These are phyloP conservation scores for Cystobasidiaceae sp. DNA, from an alignment of 1,284 basidiomycete genomes.

Conservation along the genomic window DNA sequence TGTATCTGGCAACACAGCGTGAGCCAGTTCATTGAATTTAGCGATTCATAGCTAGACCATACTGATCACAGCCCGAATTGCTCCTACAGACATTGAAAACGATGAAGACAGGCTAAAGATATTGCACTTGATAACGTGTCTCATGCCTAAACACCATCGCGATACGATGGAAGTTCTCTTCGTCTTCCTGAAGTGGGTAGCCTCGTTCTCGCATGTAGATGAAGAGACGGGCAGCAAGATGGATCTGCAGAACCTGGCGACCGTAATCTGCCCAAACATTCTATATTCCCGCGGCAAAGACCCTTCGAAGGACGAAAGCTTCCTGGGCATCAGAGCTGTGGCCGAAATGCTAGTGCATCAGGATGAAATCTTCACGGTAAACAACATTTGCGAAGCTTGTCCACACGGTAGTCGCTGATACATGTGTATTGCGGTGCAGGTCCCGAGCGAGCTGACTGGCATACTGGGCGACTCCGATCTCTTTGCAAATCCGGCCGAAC, in stretches of 20 bases:
- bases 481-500: constrained; percentile 52
- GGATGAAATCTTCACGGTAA: constrained; percentile 66
- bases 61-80: constrained; percentile 20
- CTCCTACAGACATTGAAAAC: constrained; percentile 60
- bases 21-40: constrained; percentile 46
- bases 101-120: constrained; percentile 74
- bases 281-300: constrained; percentile 79
- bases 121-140: constrained; percentile 77
- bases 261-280: constrained; percentile 94
- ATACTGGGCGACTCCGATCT: constrained; percentile 80
- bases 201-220: constrained; percentile 96
- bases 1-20: constrained; percentile 86
- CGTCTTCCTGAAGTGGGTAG: constrained; percentile 98
- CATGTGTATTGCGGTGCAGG: constrained; percentile 22
- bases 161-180: constrained; percentile 98
- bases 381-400: neutral
- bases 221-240: constrained; percentile 98
- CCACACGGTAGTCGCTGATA: neutral
- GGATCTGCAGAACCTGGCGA: constrained; percentile 95
- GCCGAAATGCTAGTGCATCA: constrained; percentile 83
- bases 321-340: constrained; percentile 80
- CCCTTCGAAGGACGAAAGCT: constrained; percentile 86
- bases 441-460: constrained; percentile 70
- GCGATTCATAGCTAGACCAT: no score
- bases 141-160: constrained; percentile 87